phyloP scores from a whole-genome alignment of 2,329 filamentous ascomycete genomes.

The Arthrobotrys iridis region DNA sequence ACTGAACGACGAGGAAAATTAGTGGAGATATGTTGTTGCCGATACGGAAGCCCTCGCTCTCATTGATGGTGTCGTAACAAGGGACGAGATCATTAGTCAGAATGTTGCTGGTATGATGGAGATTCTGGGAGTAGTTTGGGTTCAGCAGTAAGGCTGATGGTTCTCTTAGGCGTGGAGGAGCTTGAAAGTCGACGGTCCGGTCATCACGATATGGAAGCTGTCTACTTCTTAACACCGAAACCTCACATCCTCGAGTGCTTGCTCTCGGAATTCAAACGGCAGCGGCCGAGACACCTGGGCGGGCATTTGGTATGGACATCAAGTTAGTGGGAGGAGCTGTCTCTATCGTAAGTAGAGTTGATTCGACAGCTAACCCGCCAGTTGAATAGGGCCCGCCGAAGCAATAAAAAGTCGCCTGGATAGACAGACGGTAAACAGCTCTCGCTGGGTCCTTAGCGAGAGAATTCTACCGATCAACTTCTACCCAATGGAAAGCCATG shows the following conservation, averaged over 20 bases:
- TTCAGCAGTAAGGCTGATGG: constrained; percentile 53
- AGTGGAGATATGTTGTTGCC: constrained; percentile 98
- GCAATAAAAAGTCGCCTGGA: constrained; percentile 9
- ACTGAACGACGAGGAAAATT: constrained; percentile 5
- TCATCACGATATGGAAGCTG: constrained; percentile 90
- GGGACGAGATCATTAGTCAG: constrained; percentile 96
- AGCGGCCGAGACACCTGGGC: constrained; percentile 74
- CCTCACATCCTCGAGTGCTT: constrained; percentile 92
- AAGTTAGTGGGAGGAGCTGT: constrained; percentile 62
- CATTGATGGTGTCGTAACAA: constrained; percentile 87
- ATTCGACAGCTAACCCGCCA: not conserved
- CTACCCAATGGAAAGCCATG: constrained; percentile 87
- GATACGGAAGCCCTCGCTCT: constrained; percentile 85
- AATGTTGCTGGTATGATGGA: constrained; percentile 85
- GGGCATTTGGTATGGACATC: constrained; percentile 87
- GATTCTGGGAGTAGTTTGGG: constrained; percentile 18
- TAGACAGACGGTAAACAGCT: constrained; percentile 8
- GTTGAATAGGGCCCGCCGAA: constrained; percentile 26
- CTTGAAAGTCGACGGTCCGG: constrained; percentile 85
- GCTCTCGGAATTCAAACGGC: constrained; percentile 87
- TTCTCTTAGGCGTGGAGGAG: constrained; percentile 80
- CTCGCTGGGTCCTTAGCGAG: constrained; percentile 80
- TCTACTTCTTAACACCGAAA: constrained; percentile 88
- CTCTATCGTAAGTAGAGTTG: constrained; percentile 57
- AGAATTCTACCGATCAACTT: constrained; percentile 87